phyloP scores from a whole-genome alignment of 176 grass and related monocot species.

The Avena sativa region DNA sequence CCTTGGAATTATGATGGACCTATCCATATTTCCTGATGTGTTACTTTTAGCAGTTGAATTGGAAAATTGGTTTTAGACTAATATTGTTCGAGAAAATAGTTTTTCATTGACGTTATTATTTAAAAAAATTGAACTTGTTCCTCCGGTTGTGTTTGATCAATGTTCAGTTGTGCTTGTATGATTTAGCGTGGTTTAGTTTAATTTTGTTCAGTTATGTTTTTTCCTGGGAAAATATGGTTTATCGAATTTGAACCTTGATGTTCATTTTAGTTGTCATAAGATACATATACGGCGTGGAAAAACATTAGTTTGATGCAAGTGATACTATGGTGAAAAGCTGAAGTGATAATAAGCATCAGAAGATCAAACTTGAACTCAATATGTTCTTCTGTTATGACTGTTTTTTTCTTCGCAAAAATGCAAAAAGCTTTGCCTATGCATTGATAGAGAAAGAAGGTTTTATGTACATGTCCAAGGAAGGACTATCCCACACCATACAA shows the following conservation, averaged over 20 bases:
- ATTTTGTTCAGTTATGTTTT: not conserved
- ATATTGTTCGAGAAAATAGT: slow-evolving; percentile 4
- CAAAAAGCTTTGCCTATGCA: no score
- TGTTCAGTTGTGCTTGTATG: slow-evolving; percentile 19
- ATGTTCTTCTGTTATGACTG: not conserved
- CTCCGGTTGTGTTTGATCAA: not conserved
- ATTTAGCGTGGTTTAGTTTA: not conserved
- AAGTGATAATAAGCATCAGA: slow-evolving; percentile 7
- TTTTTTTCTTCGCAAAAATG: no score
- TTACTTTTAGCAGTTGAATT: not conserved
- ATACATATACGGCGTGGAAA: not conserved
- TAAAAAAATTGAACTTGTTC: not conserved
- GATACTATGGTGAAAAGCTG: not conserved
- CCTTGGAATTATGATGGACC: slow-evolving; percentile 12
- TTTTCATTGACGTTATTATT: slow-evolving; percentile 21
- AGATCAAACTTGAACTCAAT: slow-evolving; percentile 26
- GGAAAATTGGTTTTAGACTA: slow-evolving; percentile 9
- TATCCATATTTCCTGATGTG: slow-evolving; percentile 24
- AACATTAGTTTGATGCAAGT: slow-evolving; percentile 16
- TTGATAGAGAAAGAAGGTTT: no score
- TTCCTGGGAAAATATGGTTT: not conserved
- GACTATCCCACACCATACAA: no score
- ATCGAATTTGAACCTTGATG: not conserved
- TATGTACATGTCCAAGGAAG: no score
- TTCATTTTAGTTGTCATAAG: slow-evolving; percentile 13